Evolutionary conservation across 306 rosid species (phyloP), one percentile per base, ranked within the genome.

Genomic region (Mimosa pudica): DNA sequence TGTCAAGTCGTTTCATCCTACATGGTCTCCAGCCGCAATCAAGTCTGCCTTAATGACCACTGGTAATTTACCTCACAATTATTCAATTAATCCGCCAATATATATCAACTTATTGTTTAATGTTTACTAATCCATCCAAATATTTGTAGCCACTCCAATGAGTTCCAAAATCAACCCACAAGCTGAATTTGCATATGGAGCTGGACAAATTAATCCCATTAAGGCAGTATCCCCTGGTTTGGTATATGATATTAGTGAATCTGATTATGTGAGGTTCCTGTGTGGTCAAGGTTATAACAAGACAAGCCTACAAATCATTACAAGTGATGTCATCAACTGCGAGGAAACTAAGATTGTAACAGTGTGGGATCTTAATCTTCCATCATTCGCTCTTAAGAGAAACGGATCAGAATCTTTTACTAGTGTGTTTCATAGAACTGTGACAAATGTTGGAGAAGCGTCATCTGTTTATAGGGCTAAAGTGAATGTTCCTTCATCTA

Each of bases 21-120:
- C 69, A 9, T 83, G 84, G 91, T 83, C 86, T 0, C 85, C 87
- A 1, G 85, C 86, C 0, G 89, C 89, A 7, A 73, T 88, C 46
- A 74, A 35, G 14, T 88, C 84, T 0, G 74, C 90, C 0, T 51
- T 85, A 2, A 85, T 78, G 51, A 85, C 90, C 8, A 83, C 90
- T 0, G 85, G 85, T 85, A 69, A 18, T 57, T 57, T 57, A 55
- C 54, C 10, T 46, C 2, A 46, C 10, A 46, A 17, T 55, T 55
- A n/a, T 1, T 57, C 14, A 51, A 20, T 11, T 20, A 9, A 60
- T 60, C 17, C 44, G 13, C 6, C 4, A 4, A 33, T 3, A 12
- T 4, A 46, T 46, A 10, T 49, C 54, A 12, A 49, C 54, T 49
- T 38, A 38, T 52, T 52, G 14, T 10, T 3, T 11, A 10, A 49